A percentile compares a stretch with the other conserved stretches of the same genome.
Conservation (phyloP, 148 eudicot species). For the Fagopyrum homotropicum region DNA sequence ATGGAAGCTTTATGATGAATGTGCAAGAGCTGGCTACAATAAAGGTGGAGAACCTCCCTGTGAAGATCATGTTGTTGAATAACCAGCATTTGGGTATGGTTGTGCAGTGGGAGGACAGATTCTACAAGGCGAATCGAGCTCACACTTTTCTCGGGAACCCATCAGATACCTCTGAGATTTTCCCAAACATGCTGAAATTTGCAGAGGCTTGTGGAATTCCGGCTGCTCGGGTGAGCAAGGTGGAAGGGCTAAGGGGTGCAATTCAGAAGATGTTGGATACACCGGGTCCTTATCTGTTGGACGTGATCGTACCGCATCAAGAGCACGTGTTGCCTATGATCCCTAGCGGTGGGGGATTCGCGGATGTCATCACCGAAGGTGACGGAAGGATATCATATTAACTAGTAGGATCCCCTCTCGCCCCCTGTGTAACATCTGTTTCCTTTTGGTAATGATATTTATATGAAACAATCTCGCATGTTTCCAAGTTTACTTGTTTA, state of each 20-base stretch:
- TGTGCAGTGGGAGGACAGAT: slow-evolving; percentile 85
- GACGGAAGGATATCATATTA: slow-evolving; percentile 44
- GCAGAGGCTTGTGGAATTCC: slow-evolving; percentile 73
- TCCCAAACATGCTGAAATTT: slow-evolving; percentile 69
- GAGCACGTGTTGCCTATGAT: slow-evolving; percentile 96
- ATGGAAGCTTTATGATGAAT: slow-evolving; percentile 84
- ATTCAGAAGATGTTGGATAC: slow-evolving; percentile 81
- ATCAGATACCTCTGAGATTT: slow-evolving; percentile 36
- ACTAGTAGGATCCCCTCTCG: neutral
- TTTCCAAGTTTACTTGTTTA: neutral
- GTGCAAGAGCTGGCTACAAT: slow-evolving; percentile 84
- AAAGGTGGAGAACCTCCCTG: slow-evolving; percentile 62
- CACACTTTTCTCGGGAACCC: slow-evolving; percentile 80
- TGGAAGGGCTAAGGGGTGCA: slow-evolving; percentile 56
- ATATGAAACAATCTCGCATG: neutral
- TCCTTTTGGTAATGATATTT: neutral
- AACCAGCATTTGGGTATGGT: slow-evolving; percentile 94
- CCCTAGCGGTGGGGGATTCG: slow-evolving; percentile 70
- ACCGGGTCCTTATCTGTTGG: slow-evolving; percentile 78
- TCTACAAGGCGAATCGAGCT: slow-evolving; percentile 71
- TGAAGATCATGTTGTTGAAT: slow-evolving; percentile 69
- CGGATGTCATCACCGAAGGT: slow-evolving; percentile 67
- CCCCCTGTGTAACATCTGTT: neutral
- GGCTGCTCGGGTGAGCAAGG: slow-evolving; percentile 59
- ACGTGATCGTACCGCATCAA: slow-evolving; percentile 83